A percentile compares a stretch with the other conserved stretches of the same genome.
phyloP scores from a whole-genome alignment of 2,329 filamentous ascomycete genomes.

The Epichloe uncinata region DNA sequence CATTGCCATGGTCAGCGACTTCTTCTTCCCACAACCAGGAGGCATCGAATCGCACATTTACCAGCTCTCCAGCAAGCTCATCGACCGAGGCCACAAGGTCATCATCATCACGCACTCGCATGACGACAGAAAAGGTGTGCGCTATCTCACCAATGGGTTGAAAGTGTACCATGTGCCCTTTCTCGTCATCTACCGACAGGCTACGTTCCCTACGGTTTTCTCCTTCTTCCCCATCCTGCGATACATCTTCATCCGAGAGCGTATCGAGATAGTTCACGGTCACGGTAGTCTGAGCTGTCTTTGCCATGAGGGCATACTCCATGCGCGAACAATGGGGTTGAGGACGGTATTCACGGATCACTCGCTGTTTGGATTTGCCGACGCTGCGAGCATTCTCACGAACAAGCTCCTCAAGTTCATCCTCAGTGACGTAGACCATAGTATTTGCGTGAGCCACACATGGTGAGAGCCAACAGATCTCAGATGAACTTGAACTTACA shows the following conservation, averaged over 20 bases:
- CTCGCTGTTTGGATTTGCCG: constrained; percentile 92
- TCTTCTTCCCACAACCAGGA: constrained; percentile 96
- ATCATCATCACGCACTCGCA: constrained; percentile 96
- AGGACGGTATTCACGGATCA: constrained; percentile 96
- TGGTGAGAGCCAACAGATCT: constrained; percentile 45
- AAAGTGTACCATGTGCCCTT: constrained; percentile 98
- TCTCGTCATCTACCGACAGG: constrained; percentile 84
- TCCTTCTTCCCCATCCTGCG: constrained; percentile 97
- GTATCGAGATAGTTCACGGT: constrained; percentile 96
- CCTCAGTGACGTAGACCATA: constrained; percentile 92
- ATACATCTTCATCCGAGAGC: constrained; percentile 87
- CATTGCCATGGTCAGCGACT: constrained; percentile 92
- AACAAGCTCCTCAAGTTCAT: constrained; percentile 97
- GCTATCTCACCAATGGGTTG: constrained; percentile 92
- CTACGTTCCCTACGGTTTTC: constrained; percentile 93
- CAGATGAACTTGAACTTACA: background rate
- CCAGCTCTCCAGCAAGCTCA: constrained; percentile 88
- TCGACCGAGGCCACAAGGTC: constrained; percentile 95
- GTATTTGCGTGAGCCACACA: constrained; percentile 96
- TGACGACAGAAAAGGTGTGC: constrained; percentile 76
- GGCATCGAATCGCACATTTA: constrained; percentile 98
- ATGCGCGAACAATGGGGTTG: constrained; percentile 90
- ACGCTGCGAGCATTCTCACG: constrained; percentile 87
- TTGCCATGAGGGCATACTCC: constrained; percentile 87
- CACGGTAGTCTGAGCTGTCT: constrained; percentile 87